A percentile compares a stretch with the other conserved stretches of the same genome.
These are phyloP conservation scores for Babesia caballi DNA, from an alignment of 169 alveolate genomes.

Conservation along the genomic window DNA sequence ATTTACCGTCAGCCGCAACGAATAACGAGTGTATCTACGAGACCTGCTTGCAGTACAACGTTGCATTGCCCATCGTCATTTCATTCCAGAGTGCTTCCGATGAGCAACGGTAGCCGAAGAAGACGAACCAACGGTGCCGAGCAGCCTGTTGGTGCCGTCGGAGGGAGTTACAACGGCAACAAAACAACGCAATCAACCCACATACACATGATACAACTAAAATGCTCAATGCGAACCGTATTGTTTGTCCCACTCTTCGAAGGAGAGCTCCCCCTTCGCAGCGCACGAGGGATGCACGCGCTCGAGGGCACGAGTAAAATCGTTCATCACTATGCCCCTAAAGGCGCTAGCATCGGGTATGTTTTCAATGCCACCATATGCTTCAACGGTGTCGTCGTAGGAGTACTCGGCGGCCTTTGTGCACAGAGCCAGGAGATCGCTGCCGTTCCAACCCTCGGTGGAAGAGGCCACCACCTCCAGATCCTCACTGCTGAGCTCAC, in stretches of 20 bases:
- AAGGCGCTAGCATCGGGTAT: conserved; percentile 78
- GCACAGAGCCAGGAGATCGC: conserved; percentile 81
- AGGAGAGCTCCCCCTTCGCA: background rate
- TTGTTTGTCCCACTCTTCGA: conserved; percentile 44
- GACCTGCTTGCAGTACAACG: too few species aligned
- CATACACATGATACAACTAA: background rate
- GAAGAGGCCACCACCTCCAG: conserved; percentile 64
- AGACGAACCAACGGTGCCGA: too few species aligned
- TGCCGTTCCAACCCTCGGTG: conserved; percentile 85
- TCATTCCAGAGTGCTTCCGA: too few species aligned
- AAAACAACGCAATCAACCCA: too few species aligned
- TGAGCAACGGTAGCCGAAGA: too few species aligned
- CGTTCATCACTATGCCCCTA: conserved; percentile 78
- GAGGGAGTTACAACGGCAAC: too few species aligned
- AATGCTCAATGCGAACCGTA: conserved; percentile 39
- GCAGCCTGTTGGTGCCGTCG: too few species aligned
- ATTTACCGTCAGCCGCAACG: too few species aligned
- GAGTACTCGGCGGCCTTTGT: conserved; percentile 85
- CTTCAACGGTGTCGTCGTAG: conserved; percentile 83
- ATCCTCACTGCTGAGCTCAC: conserved; percentile 75
- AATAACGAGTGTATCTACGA: too few species aligned
- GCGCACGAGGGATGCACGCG: conserved; percentile 75
- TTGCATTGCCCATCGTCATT: too few species aligned
- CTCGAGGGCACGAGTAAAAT: conserved; percentile 78
- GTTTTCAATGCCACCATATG: conserved; percentile 79